phyloP scores from a whole-genome alignment of 1,139 yeast genomes.

The Geotrichum bryndzae region DNA sequence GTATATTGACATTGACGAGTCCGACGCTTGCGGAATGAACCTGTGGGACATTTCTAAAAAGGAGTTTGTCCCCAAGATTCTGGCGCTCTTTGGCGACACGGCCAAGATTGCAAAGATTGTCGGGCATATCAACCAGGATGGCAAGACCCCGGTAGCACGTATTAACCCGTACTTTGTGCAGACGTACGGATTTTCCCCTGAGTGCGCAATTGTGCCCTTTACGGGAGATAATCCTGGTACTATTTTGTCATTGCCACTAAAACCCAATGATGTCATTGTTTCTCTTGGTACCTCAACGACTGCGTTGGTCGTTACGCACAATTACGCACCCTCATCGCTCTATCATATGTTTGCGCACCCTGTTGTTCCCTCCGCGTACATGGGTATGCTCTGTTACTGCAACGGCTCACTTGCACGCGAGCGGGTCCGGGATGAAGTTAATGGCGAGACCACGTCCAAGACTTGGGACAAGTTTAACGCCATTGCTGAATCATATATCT shows the following conservation, averaged over 20 bases:
- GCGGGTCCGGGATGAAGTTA: constrained; percentile 58
- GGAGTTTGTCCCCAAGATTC: constrained; percentile 49
- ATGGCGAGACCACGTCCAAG: constrained; percentile 26
- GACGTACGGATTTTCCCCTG: constrained; percentile 50
- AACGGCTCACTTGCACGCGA: constrained; percentile 89
- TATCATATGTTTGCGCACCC: constrained; percentile 88
- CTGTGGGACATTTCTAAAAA: constrained; percentile 59
- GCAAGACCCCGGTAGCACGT: constrained; percentile 28
- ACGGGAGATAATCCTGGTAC: constrained; percentile 94
- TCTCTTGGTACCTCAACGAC: constrained; percentile 91
- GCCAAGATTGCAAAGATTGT: constrained; percentile 14
- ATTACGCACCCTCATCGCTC: constrained; percentile 70
- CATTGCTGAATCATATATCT: constrained; percentile 31
- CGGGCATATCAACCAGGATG: constrained; percentile 38
- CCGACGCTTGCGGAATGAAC: constrained; percentile 92
- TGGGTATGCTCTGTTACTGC: constrained; percentile 95
- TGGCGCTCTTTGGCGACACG: constrained; percentile 37
- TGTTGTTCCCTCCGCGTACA: constrained; percentile 63
- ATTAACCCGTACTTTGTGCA: constrained; percentile 46
- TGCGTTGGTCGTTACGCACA: constrained; percentile 70
- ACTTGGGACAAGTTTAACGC: constrained; percentile 65
- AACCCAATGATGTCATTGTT: constrained; percentile 67
- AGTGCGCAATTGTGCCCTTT: constrained; percentile 55
- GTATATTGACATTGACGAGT: constrained; percentile 62
- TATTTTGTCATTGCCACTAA: constrained; percentile 71